A percentile compares a stretch with the other conserved stretches of the same genome.
These are phyloP conservation scores for Fragilaria radians DNA, from an alignment of 108 stramenopile species.

Conservation along the genomic window DNA sequence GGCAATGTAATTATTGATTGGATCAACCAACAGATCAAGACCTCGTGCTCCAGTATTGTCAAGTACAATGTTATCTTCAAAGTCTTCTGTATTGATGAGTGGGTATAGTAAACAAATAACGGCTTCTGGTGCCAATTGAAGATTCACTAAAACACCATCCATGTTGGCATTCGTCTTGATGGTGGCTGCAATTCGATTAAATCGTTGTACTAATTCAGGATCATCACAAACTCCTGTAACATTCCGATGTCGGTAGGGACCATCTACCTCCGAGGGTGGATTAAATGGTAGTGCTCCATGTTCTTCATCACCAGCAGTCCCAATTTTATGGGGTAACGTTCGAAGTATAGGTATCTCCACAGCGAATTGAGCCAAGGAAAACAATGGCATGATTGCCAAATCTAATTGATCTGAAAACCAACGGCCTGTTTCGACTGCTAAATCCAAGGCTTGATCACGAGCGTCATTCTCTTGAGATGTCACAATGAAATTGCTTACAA, in stretches of 20 bases:
- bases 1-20: slow-evolving; percentile 7
- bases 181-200: slow-evolving; percentile 21
- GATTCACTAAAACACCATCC: slow-evolving; percentile 26
- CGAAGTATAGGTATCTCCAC: slow-evolving; percentile 17
- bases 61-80: slow-evolving; percentile 15
- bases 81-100: slow-evolving; percentile 38
- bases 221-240: slow-evolving; percentile 27
- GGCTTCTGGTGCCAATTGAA: slow-evolving; percentile 30
- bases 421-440: slow-evolving; percentile 23
- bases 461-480: neutral
- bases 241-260: slow-evolving; percentile 16
- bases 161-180: slow-evolving; percentile 29
- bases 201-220: slow-evolving; percentile 6
- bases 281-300: slow-evolving; percentile 13
- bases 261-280: neutral
- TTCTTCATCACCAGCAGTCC: slow-evolving; percentile 1
- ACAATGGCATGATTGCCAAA: slow-evolving; percentile 28
- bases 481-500: slow-evolving; percentile 9
- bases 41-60: slow-evolving; percentile 24
- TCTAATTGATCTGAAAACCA: slow-evolving; percentile 33
- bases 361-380: slow-evolving; percentile 34
- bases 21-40: slow-evolving; percentile 20
- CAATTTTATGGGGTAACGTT: slow-evolving; percentile 18
- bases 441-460: slow-evolving; percentile 11
- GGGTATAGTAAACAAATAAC: slow-evolving; percentile 33